phyloP scores from a whole-genome alignment of 495 filamentous ascomycete genomes.

The Daldinia loculata region DNA sequence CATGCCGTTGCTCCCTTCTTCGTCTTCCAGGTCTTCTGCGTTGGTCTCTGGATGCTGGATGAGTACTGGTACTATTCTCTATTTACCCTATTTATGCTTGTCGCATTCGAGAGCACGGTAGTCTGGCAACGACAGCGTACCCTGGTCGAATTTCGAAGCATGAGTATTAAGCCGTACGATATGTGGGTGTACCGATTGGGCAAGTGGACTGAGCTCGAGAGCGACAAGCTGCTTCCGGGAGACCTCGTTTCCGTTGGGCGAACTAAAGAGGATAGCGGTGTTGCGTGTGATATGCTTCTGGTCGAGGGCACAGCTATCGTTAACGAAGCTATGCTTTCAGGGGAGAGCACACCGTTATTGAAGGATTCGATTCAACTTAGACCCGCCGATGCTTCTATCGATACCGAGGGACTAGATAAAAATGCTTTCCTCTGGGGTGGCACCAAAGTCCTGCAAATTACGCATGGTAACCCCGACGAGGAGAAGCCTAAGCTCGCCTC shows the following conservation, averaged over 20 bases:
- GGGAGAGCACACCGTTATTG: slow-evolving; percentile 94
- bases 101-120: slow-evolving; percentile 97
- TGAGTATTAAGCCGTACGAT: slow-evolving; percentile 98
- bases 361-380: slow-evolving; percentile 97
- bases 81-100: slow-evolving; percentile 98
- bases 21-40: slow-evolving; percentile 98
- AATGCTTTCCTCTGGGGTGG: slow-evolving; percentile 95
- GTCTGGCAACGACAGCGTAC: slow-evolving; percentile 99
- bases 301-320: slow-evolving; percentile 97
- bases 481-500: slow-evolving; percentile 70
- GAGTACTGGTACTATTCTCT: slow-evolving; percentile 99
- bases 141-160: slow-evolving; percentile 95
- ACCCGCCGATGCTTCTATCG: slow-evolving; percentile 82
- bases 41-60: slow-evolving; percentile 97
- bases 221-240: slow-evolving; percentile 94
- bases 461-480: slow-evolving; percentile 81
- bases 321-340: slow-evolving; percentile 98
- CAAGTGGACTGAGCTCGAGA: slow-evolving; percentile 88
- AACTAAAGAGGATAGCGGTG: slow-evolving; percentile 95
- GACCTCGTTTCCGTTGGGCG: slow-evolving; percentile 93
- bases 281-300: slow-evolving; percentile 96
- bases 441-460: slow-evolving; percentile 96
- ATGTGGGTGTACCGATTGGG: slow-evolving; percentile 86
- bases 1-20: slow-evolving; percentile 99
- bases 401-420: slow-evolving; percentile 93